Conservation (phyloP, 768 basidiomycete species). For the Trametes cingulata region DNA sequence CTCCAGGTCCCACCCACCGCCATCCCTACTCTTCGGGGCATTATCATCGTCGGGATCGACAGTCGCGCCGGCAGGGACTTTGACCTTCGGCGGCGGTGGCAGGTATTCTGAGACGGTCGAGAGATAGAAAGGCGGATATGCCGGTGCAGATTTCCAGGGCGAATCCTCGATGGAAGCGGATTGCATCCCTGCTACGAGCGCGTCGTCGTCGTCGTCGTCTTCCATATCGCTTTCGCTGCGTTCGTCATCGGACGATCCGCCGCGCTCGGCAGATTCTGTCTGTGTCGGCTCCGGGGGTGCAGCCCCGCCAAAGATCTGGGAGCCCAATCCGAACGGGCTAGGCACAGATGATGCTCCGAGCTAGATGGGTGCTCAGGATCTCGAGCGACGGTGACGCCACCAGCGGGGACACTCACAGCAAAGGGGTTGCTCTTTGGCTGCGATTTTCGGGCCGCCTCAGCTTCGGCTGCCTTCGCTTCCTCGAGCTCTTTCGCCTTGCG, state of each 20-base stretch:
- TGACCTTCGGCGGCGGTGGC: slow-evolving; percentile 54
- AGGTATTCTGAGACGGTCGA: slow-evolving; percentile 77
- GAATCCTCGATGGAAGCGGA: slow-evolving; percentile 56
- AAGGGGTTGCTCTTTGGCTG: slow-evolving; percentile 63
- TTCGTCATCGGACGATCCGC: slow-evolving; percentile 32
- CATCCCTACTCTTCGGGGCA: slow-evolving; percentile 44
- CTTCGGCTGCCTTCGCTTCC: slow-evolving; percentile 36
- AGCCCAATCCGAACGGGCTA: slow-evolving; percentile 56
- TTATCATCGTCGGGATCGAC: slow-evolving; percentile 46
- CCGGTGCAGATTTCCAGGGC: slow-evolving; percentile 65
- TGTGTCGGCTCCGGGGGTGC: slow-evolving; percentile 5
- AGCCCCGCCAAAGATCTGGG: slow-evolving; percentile 60
- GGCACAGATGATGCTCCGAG: slow-evolving; percentile 29
- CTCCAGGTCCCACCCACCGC: slow-evolving; percentile 63
- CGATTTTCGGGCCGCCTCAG: slow-evolving; percentile 34
- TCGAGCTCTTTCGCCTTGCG: slow-evolving; percentile 41
- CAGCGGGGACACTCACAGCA: slow-evolving; percentile 42
- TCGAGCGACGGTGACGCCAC: neutral
- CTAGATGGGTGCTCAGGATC: slow-evolving; percentile 12
- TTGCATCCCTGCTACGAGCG: slow-evolving; percentile 60
- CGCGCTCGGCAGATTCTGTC: slow-evolving; percentile 16
- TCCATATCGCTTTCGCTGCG: slow-evolving; percentile 31
- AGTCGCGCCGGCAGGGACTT: slow-evolving; percentile 39
- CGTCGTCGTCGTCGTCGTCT: slow-evolving; percentile 33
- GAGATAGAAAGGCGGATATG: slow-evolving; percentile 69